Evolutionary conservation across 208 protist species (phyloP).

Genomic region (Trypanosoma theileri): DNA sequence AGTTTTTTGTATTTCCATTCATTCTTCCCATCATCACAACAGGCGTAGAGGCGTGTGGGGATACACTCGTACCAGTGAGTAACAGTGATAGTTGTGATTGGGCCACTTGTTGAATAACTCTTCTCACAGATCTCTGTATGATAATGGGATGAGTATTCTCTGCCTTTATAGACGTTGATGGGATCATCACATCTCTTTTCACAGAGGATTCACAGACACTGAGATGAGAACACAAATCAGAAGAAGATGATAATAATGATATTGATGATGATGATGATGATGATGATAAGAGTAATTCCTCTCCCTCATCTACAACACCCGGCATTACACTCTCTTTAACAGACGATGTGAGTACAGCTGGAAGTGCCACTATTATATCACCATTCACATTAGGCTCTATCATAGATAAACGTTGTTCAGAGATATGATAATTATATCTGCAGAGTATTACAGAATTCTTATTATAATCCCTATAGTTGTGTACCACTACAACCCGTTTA

Average conservation of each 20-base stretch:
- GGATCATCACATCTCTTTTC: too few relatives aligned
- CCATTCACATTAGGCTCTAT: conserved; percentile 8
- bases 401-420: conserved; percentile 20
- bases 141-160: neutral
- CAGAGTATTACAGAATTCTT: conserved; percentile 21
- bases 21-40: neutral
- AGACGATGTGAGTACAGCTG: neutral
- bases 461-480: neutral
- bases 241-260: neutral
- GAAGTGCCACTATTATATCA: conserved; percentile 14
- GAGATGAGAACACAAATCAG: too few relatives aligned
- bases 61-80: conserved; percentile 5
- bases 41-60: neutral
- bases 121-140: conserved; percentile 11
- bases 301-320: conserved; percentile 20
- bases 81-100: conserved; percentile 27
- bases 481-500: conserved; percentile 13
- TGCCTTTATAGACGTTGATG: neutral
- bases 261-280: neutral
- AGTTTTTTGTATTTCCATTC: neutral
- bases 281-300: conserved; percentile 9
- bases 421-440: conserved; percentile 38
- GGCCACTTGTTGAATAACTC: conserved; percentile 2
- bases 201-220: too few relatives aligned
- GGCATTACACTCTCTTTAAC: neutral